Evolutionary conservation across 495 filamentous ascomycete genomes (phyloP).

Genomic region (Trichoderma parareesei): DNA sequence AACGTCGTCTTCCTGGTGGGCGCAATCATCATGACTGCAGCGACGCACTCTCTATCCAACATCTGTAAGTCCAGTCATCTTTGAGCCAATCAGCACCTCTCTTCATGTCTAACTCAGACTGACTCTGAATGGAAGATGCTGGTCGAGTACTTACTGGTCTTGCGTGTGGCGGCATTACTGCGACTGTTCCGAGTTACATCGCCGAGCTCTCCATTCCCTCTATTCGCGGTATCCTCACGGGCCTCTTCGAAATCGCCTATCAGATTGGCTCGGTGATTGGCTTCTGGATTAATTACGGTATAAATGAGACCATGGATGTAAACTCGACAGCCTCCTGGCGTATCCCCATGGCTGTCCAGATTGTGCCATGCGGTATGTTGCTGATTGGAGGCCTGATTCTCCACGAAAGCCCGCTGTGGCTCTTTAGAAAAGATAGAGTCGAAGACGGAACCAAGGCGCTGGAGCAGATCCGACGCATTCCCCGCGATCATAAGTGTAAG

Average conservation of each 20-base stretch:
- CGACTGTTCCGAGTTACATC: conserved; percentile 23
- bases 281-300: conserved; percentile 25
- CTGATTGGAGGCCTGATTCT: conserved; percentile 18
- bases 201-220: conserved; percentile 23
- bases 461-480: conserved; percentile 17
- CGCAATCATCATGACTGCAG: conserved; percentile 20
- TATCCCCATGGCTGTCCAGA: conserved; percentile 22
- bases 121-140: conserved; percentile 12
- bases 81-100: no score
- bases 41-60: conserved; percentile 16
- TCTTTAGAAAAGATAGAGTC: conserved; percentile 1
- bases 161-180: conserved; percentile 22
- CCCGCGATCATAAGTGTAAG: conserved; percentile 17
- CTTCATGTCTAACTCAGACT: not conserved
- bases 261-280: conserved; percentile 26
- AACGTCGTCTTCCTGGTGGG: conserved; percentile 18
- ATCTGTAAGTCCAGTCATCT: not conserved
- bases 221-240: conserved; percentile 22
- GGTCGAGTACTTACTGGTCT: conserved; percentile 24
- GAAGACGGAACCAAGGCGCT: conserved; percentile 6
- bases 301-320: conserved; percentile 18
- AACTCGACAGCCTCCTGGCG: conserved; percentile 17
- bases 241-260: conserved; percentile 24
- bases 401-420: conserved; percentile 19
- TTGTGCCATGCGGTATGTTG: conserved; percentile 21